Conservation (phyloP, 192 early-diverging fungal species). For the Dimargaris verticillata region DNA sequence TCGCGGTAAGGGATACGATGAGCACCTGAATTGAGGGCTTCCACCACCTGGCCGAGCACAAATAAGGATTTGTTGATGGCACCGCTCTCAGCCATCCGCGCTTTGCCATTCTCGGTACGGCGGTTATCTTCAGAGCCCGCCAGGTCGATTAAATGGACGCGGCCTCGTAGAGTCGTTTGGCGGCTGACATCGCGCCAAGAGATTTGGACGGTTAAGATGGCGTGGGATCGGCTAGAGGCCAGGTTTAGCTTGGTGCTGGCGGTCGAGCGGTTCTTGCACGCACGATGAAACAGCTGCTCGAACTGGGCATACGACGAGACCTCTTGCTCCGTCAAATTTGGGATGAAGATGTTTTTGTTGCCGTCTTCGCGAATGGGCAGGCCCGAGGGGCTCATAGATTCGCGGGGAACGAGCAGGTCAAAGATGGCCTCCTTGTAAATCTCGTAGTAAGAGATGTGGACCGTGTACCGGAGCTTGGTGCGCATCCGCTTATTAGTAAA, state of each 20-base stretch:
- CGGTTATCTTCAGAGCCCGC: conserved; percentile 52
- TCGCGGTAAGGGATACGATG: conserved; percentile 40
- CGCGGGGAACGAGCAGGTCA: conserved; percentile 31
- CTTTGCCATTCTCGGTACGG: conserved; percentile 37
- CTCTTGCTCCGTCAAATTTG: conserved; percentile 32
- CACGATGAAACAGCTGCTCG: conserved; percentile 20
- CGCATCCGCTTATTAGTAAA: conserved; percentile 19
- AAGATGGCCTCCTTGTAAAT: conserved; percentile 51
- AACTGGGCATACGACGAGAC: conserved; percentile 37
- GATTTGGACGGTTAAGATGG: conserved; percentile 36
- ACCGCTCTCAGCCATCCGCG: conserved; percentile 42
- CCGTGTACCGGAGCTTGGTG: conserved; percentile 12
- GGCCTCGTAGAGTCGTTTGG: conserved; percentile 25
- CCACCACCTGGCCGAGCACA: conserved; percentile 46
- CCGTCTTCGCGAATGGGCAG: conserved; percentile 40
- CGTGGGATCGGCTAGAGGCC: conserved; percentile 44
- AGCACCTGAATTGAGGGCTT: conserved; percentile 37
- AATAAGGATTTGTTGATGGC: conserved; percentile 51
- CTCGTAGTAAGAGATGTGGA: conserved; percentile 42
- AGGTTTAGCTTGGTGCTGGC: conserved; percentile 48
- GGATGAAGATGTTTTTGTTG: conserved; percentile 32
- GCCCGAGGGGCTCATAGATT: conserved; percentile 16
- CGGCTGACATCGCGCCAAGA: conserved; percentile 21
- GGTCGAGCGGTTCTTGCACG: conserved; percentile 37
- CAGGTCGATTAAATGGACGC: conserved; percentile 44